phyloP scores from a whole-genome alignment of 2,329 filamentous ascomycete genomes.

The Emmonsiellopsis sp. region DNA sequence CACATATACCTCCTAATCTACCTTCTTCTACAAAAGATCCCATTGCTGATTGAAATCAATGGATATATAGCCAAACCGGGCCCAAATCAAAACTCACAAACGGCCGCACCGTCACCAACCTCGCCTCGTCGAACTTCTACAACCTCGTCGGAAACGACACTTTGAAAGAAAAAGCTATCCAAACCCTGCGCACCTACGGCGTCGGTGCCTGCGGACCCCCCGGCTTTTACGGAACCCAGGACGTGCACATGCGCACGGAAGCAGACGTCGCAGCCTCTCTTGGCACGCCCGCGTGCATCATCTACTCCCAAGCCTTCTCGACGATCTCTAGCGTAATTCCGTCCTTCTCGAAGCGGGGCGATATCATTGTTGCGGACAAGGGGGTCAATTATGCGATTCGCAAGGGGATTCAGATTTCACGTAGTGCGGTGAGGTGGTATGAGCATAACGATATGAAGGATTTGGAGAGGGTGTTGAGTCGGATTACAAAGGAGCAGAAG shows the following conservation, averaged over 20 bases:
- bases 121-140: conserved; percentile 95
- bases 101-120: conserved; percentile 83
- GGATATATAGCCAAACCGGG: conserved; percentile 59
- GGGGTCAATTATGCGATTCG: conserved; percentile 90
- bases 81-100: conserved; percentile 82
- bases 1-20: background rate
- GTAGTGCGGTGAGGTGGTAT: conserved; percentile 88
- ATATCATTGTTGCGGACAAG: conserved; percentile 92
- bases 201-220: conserved; percentile 95
- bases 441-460: conserved; percentile 96
- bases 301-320: conserved; percentile 93
- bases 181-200: conserved; percentile 87
- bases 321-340: conserved; percentile 97
- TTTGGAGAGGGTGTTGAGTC: conserved; percentile 72
- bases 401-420: conserved; percentile 85
- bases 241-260: conserved; percentile 96
- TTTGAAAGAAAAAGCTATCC: conserved; percentile 89
- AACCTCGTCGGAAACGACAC: conserved; percentile 90
- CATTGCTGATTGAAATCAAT: background rate
- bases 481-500: conserved; percentile 78
- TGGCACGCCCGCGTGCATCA: conserved; percentile 79
- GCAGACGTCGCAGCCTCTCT: conserved; percentile 84
- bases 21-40: background rate
- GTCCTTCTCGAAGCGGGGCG: conserved; percentile 90
- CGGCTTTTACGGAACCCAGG: conserved; percentile 96